Evolutionary conservation across 208 protist species (phyloP).

Genomic region (Naegleria fowleri): DNA sequence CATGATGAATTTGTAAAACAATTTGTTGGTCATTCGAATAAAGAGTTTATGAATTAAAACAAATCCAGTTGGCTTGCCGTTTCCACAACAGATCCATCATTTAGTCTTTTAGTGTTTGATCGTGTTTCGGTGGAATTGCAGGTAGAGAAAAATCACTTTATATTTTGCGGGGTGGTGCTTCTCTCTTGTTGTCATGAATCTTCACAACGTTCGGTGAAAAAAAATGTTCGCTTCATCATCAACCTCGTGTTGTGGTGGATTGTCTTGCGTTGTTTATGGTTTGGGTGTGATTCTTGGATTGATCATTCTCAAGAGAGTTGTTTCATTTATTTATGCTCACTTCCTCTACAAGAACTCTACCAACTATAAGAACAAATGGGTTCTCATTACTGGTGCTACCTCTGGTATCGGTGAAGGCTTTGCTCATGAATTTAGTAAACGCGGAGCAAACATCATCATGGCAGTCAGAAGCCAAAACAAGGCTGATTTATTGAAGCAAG

Average conservation of each 20-base stretch:
- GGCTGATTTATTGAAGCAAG: not conserved
- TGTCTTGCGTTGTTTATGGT: not conserved
- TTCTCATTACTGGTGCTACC: not conserved
- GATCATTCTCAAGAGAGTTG: not conserved
- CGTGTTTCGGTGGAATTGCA: no score
- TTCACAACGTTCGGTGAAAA: no score
- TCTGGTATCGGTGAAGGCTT: slow-evolving; percentile 73
- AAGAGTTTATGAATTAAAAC: no score
- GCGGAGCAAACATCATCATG: slow-evolving; percentile 80
- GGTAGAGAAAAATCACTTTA: no score
- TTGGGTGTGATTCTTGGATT: not conserved
- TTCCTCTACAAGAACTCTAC: not conserved
- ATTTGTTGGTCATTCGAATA: no score
- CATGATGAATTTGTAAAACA: no score
- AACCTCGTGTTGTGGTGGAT: not conserved
- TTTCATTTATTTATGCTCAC: not conserved
- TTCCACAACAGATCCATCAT: no score
- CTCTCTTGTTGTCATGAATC: no score
- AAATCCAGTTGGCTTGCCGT: no score
- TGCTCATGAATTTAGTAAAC: slow-evolving; percentile 70
- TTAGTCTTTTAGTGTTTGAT: no score
- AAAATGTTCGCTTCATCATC: no score
- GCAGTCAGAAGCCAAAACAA: slow-evolving; percentile 59
- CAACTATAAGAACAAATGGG: not conserved
- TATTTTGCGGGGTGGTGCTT: no score